phyloP scores from a whole-genome alignment of 2,329 filamentous ascomycete species.

The Graphiopsis chlorocephala region DNA sequence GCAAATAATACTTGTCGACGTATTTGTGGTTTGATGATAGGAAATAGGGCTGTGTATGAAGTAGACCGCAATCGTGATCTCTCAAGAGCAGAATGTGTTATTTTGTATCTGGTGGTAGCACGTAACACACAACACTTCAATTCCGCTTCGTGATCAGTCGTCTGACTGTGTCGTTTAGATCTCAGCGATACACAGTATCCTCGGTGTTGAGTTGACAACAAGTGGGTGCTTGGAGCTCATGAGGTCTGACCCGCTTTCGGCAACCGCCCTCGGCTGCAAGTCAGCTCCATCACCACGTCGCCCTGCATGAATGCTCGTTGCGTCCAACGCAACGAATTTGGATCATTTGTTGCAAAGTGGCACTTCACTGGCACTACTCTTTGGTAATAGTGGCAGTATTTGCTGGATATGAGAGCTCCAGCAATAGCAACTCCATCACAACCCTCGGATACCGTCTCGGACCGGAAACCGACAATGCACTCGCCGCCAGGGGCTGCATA shows the following conservation, averaged over 20 bases:
- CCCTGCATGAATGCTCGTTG: not conserved
- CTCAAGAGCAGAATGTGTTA: not conserved
- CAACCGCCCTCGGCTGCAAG: not conserved
- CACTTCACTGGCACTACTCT: not conserved
- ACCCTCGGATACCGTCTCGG: not conserved
- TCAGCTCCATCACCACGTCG: not conserved
- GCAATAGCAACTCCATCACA: not conserved
- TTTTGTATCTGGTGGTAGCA: not conserved
- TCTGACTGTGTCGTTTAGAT: not conserved
- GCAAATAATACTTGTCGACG: not conserved
- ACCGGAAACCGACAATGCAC: not conserved
- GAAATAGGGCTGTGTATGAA: not conserved
- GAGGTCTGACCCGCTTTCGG: not conserved
- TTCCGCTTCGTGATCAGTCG: not conserved
- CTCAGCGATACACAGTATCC: not conserved
- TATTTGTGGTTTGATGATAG: not conserved
- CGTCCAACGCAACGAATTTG: not conserved
- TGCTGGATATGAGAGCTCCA: not conserved
- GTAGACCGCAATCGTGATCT: not conserved
- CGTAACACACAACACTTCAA: not conserved
- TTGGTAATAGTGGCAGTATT: not conserved
- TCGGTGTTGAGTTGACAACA: not conserved
- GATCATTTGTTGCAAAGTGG: not conserved
- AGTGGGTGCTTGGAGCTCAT: not conserved
- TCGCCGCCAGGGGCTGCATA: not conserved